phyloP scores from a whole-genome alignment of 345 rosid genomes.

The Abelmoschus esculentus region DNA sequence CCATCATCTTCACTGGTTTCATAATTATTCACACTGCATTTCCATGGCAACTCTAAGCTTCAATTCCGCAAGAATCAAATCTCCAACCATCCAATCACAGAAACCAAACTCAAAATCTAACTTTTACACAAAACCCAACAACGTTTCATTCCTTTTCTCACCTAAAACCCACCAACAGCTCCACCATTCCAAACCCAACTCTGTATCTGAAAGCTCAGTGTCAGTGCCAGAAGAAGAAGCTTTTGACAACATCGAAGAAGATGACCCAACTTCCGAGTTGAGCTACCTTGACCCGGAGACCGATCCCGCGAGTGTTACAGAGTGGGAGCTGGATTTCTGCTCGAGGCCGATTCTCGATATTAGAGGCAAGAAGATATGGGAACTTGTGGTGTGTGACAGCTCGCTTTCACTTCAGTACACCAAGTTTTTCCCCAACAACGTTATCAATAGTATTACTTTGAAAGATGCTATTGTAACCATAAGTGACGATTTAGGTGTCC shows the following conservation, averaged over 20 bases:
- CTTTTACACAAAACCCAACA: slow-evolving; percentile 31
- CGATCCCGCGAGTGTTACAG: slow-evolving; percentile 60
- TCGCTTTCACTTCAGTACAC: slow-evolving; percentile 86
- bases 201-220: slow-evolving; percentile 1
- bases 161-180: slow-evolving; percentile 12
- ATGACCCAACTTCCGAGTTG: slow-evolving; percentile 54
- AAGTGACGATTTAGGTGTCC: slow-evolving; percentile 57
- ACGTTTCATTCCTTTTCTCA: slow-evolving; percentile 20
- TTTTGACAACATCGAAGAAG: neutral
- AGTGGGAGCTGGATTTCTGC: slow-evolving; percentile 95
- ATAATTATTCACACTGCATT: slow-evolving; percentile 5
- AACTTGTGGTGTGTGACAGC: slow-evolving; percentile 80
- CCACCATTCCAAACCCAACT: slow-evolving; percentile 23
- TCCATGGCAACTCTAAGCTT: slow-evolving; percentile 76
- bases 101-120: slow-evolving; percentile 29
- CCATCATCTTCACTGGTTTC: neutral
- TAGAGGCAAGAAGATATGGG: slow-evolving; percentile 92
- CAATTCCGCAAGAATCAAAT: slow-evolving; percentile 49
- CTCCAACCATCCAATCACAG: slow-evolving; percentile 25
- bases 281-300: slow-evolving; percentile 74
- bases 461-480: slow-evolving; percentile 67
- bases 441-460: slow-evolving; percentile 84
- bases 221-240: slow-evolving; percentile 3
- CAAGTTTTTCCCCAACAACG: slow-evolving; percentile 81
- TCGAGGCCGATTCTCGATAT: slow-evolving; percentile 84